Conservation (phyloP, 495 filamentous ascomycete species). For the Xylaria telfairii region DNA sequence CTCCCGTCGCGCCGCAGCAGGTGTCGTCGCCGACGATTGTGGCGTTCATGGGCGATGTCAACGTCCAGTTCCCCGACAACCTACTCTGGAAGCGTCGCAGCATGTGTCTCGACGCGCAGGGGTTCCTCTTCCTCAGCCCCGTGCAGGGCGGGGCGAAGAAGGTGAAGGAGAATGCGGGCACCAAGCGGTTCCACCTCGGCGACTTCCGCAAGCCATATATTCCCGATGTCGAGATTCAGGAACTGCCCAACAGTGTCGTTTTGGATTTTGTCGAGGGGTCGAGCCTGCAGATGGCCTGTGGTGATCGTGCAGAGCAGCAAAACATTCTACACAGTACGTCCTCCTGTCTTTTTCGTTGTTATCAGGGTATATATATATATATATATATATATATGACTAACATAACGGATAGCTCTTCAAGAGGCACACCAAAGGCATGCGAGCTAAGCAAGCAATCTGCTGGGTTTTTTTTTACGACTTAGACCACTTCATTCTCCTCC, state of each 20-base stretch:
- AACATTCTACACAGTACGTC: slow-evolving; percentile 70
- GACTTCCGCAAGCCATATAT: slow-evolving; percentile 80
- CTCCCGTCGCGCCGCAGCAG: slow-evolving; percentile 40
- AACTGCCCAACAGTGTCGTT: slow-evolving; percentile 84
- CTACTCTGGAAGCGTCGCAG: slow-evolving; percentile 90
- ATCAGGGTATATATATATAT: no score
- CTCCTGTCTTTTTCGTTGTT: neutral
- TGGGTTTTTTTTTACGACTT: slow-evolving; percentile 16
- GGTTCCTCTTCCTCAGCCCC: slow-evolving; percentile 74
- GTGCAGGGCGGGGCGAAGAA: slow-evolving; percentile 48
- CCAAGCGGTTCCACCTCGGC: slow-evolving; percentile 79
- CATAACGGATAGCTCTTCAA: slow-evolving; percentile 47
- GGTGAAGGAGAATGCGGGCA: slow-evolving; percentile 45
- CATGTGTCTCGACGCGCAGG: slow-evolving; percentile 77
- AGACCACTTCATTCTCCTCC: slow-evolving; percentile 17
- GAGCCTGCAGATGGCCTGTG: slow-evolving; percentile 84
- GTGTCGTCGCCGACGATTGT: slow-evolving; percentile 55
- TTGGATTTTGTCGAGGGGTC: slow-evolving; percentile 86
- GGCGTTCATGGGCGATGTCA: slow-evolving; percentile 80
- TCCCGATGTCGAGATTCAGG: slow-evolving; percentile 86
- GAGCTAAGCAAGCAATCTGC: slow-evolving; percentile 35
- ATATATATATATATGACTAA: slow-evolving; percentile 30
- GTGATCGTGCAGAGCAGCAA: slow-evolving; percentile 74
- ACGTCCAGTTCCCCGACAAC: slow-evolving; percentile 92
- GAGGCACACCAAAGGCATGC: slow-evolving; percentile 54